Evolutionary conservation across 1,284 basidiomycete genomes (phyloP).

Genomic region (Rhodotorula sp.): DNA sequence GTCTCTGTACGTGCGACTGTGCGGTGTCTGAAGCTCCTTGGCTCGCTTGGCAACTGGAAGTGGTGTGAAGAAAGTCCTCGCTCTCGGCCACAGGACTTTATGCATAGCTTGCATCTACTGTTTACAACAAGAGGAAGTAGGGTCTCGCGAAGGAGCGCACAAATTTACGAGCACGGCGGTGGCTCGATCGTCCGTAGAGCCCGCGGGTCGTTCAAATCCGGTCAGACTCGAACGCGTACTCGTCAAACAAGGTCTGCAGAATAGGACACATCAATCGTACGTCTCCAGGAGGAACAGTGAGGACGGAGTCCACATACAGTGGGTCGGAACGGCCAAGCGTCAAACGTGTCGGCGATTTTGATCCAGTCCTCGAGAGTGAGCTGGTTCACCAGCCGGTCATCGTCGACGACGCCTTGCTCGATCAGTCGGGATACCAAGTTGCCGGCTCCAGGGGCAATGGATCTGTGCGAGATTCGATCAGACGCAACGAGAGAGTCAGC

Average conservation of each 20-base stretch:
- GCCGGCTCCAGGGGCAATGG: slow-evolving; percentile 22
- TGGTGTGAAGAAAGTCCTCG: too few relatives aligned
- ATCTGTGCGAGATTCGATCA: background rate
- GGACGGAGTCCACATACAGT: background rate
- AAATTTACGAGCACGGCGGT: background rate
- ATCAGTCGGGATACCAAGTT: slow-evolving; percentile 29
- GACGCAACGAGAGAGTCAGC: background rate
- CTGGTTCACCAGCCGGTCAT: slow-evolving; percentile 17
- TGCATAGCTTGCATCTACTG: background rate
- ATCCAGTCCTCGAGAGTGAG: slow-evolving; percentile 32
- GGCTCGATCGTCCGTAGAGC: background rate
- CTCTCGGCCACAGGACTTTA: too few relatives aligned
- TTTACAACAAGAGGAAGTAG: background rate
- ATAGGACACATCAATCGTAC: too few relatives aligned
- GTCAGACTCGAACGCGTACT: slow-evolving; percentile 1
- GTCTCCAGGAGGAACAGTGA: background rate
- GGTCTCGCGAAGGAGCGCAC: too few relatives aligned
- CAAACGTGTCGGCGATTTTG: slow-evolving; percentile 31
- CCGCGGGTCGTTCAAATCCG: background rate
- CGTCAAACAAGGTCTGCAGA: slow-evolving; percentile 9
- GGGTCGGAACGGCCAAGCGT: slow-evolving; percentile 37
- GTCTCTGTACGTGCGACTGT: too few relatives aligned
- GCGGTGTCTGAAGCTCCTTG: too few relatives aligned
- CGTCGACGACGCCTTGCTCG: slow-evolving; percentile 12
- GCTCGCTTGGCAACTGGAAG: too few relatives aligned